Evolutionary conservation across 73 alveolate genomes (phyloP).

Genomic region (Breviolum minutum): DNA sequence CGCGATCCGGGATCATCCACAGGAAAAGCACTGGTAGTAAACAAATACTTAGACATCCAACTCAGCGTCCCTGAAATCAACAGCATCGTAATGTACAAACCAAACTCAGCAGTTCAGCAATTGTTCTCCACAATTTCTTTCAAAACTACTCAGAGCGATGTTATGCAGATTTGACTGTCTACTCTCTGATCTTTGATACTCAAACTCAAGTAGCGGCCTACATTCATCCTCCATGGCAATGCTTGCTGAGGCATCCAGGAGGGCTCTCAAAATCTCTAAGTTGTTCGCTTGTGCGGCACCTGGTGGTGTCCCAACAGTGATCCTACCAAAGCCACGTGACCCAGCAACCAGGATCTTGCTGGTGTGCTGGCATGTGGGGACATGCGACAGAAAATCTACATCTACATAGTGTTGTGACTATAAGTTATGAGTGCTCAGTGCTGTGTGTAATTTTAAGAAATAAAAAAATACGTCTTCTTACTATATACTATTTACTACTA

Average conservation of each 20-base stretch:
- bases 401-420: too few relatives aligned
- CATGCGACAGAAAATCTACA: too few relatives aligned
- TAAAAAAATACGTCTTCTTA: too few relatives aligned
- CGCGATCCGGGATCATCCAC: not conserved
- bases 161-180: not conserved
- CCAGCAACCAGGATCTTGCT: too few relatives aligned
- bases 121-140: not conserved
- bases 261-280: constrained; percentile 7
- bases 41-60: not conserved
- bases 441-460: too few relatives aligned
- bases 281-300: constrained; percentile 58
- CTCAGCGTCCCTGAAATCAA: not conserved
- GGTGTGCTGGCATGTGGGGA: too few relatives aligned
- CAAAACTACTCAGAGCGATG: not conserved
- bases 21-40: not conserved
- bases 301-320: not conserved
- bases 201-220: not conserved
- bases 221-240: constrained; percentile 8
- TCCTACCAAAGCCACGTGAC: not conserved
- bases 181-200: not conserved
- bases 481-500: too few relatives aligned
- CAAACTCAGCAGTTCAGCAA: not conserved
- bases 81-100: not conserved
- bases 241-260: constrained; percentile 15
- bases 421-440: too few relatives aligned